phyloP scores from a whole-genome alignment of 768 basidiomycete species.

The Lentinula sp. region DNA sequence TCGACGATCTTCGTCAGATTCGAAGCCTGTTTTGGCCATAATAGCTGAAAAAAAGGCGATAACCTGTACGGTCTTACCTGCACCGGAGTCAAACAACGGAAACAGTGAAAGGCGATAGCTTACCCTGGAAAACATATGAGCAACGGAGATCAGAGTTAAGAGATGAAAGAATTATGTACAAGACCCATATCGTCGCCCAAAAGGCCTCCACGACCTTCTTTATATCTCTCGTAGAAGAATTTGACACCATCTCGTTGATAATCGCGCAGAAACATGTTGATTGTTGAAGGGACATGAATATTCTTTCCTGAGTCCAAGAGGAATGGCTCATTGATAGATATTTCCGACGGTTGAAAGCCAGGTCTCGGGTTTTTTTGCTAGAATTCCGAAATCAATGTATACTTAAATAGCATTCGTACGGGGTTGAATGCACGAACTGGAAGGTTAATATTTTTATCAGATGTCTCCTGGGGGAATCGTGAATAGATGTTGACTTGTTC shows the following conservation, averaged over 20 bases:
- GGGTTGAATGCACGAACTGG: not conserved
- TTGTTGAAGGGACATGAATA: conserved; percentile 54
- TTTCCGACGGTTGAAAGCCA: conserved; percentile 36
- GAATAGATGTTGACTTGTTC: not conserved
- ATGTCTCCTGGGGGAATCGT: not conserved
- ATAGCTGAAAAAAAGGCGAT: conserved; percentile 87
- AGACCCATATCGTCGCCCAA: conserved; percentile 97
- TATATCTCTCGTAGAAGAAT: conserved; percentile 76
- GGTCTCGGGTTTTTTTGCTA: conserved; percentile 46
- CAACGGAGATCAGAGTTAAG: not conserved
- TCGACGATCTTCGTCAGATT: conserved; percentile 60
- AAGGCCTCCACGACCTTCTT: conserved; percentile 64
- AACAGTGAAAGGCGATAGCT: not conserved
- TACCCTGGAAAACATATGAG: conserved; percentile 17
- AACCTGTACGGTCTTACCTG: conserved; percentile 93
- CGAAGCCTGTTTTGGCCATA: conserved; percentile 74
- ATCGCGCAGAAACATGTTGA: conserved; percentile 83
- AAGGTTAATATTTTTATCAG: not conserved
- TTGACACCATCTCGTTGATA: conserved; percentile 86
- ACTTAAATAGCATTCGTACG: not conserved
- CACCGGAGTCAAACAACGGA: conserved; percentile 1
- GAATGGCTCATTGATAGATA: conserved; percentile 40
- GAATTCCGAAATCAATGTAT: not conserved
- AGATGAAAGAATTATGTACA: conserved; percentile 25
- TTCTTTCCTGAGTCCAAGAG: conserved; percentile 40